Conservation (phyloP, 345 rosid genomes). For the Eucalyptus pumila region DNA sequence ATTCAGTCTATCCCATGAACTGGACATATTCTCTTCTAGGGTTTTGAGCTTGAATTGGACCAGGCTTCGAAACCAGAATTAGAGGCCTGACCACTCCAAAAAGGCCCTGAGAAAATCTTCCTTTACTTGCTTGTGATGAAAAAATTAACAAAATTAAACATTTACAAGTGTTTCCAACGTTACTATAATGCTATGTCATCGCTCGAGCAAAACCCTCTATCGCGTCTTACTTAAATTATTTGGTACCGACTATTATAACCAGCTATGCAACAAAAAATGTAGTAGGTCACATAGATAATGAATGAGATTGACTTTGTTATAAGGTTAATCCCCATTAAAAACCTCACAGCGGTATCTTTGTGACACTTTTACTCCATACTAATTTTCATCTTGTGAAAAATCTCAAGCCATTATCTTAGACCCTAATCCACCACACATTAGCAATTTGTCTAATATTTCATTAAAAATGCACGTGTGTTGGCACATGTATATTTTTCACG, state of each 20-base stretch:
- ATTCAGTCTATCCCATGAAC: background rate
- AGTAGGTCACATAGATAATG: background rate
- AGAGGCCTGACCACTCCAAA: background rate
- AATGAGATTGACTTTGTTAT: background rate
- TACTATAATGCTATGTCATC: background rate
- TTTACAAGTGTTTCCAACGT: background rate
- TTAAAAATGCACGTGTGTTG: background rate
- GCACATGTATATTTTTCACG: background rate
- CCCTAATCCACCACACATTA: background rate
- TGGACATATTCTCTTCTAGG: background rate
- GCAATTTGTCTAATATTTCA: background rate
- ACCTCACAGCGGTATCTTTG: rapidly evolving
- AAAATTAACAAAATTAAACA: background rate
- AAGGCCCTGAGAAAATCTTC: background rate
- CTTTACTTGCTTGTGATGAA: background rate
- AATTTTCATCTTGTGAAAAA: background rate
- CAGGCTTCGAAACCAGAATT: background rate
- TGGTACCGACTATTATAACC: background rate
- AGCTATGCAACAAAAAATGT: background rate
- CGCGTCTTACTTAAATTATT: background rate
- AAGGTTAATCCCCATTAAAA: background rate
- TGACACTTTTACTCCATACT: background rate
- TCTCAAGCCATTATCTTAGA: too few relatives aligned
- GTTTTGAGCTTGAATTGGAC: background rate
- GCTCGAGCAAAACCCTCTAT: background rate